phyloP scores from a whole-genome alignment of 73 alveolate genomes.

The Tetrahymena elliotti region DNA sequence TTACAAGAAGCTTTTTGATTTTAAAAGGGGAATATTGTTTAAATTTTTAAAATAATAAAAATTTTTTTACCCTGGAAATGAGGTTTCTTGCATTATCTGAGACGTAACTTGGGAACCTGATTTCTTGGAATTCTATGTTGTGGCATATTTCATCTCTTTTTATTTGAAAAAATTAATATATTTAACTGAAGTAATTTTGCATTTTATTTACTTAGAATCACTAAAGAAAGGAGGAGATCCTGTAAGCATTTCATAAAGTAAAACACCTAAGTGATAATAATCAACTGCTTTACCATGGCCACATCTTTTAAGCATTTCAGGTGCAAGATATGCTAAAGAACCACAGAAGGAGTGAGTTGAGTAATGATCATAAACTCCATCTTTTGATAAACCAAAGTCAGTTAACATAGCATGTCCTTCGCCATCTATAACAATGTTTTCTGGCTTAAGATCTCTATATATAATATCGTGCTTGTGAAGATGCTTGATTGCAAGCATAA shows the following conservation, averaged over 20 bases:
- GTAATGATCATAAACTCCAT: slow-evolving; percentile 68
- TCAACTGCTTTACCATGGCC: slow-evolving; percentile 98
- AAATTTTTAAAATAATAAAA: not conserved
- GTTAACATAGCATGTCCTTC: slow-evolving; percentile 91
- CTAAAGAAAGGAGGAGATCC: slow-evolving; percentile 79
- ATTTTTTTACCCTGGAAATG: not conserved
- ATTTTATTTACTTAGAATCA: not conserved
- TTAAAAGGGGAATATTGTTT: not conserved
- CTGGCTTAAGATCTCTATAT: slow-evolving; percentile 95
- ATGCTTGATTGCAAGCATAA: slow-evolving; percentile 81
- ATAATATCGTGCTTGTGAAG: slow-evolving; percentile 83
- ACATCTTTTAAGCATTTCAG: slow-evolving; percentile 84
- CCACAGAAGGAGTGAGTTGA: slow-evolving; percentile 55
- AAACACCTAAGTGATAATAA: slow-evolving; percentile 80
- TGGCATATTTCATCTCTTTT: not conserved
- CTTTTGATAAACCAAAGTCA: slow-evolving; percentile 91
- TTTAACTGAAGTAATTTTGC: not conserved
- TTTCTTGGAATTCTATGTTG: not conserved
- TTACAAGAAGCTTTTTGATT: not conserved
- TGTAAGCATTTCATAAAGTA: slow-evolving; percentile 89
- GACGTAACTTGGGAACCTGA: not conserved
- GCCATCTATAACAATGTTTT: slow-evolving; percentile 85
- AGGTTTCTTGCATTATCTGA: slow-evolving; percentile 3
- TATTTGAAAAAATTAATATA: not conserved
- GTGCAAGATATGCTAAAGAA: slow-evolving; percentile 91